These are phyloP conservation scores for Phytophthora agathidicida DNA, from an alignment of 352 stramenopile species.

Conservation along the genomic window DNA sequence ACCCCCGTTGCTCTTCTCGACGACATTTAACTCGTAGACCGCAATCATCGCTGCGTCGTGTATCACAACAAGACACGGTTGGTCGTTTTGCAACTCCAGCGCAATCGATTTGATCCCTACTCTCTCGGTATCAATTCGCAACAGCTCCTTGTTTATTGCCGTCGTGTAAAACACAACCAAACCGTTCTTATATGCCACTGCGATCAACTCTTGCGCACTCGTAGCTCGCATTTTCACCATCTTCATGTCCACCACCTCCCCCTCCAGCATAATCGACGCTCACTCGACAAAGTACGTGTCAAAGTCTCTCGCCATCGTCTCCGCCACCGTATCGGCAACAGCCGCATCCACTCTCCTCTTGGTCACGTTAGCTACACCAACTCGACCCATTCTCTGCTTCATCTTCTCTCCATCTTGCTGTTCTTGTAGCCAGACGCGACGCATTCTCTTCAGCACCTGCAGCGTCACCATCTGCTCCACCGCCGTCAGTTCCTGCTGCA, in stretches of 20 bases:
- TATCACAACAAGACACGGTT: constrained; percentile 25
- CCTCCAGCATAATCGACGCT: constrained; percentile 2
- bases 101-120: constrained; percentile 15
- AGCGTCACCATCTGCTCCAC: constrained; percentile 51
- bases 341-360: constrained; percentile 31
- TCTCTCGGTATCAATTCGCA: constrained; percentile 12
- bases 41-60: constrained; percentile 5
- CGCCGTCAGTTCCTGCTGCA: constrained; percentile 35
- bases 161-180: constrained; percentile 43
- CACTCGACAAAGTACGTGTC: constrained; percentile 54
- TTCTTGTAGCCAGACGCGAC: constrained; percentile 20
- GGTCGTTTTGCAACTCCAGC: constrained; percentile 19
- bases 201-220: constrained; percentile 41
- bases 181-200: constrained; percentile 34
- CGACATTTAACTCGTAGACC: constrained; percentile 35
- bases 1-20: background rate
- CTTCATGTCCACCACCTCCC: constrained; percentile 43
- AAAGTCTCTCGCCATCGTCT: constrained; percentile 21
- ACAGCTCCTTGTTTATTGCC: constrained; percentile 21
- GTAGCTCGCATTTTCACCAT: constrained; percentile 41
- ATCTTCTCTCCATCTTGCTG: background rate
- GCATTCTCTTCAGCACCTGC: constrained; percentile 36
- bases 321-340: background rate
- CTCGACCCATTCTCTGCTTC: background rate
- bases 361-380: constrained; percentile 10